phyloP scores from a whole-genome alignment of 306 rosid species.

The Arachis stenosperma region DNA sequence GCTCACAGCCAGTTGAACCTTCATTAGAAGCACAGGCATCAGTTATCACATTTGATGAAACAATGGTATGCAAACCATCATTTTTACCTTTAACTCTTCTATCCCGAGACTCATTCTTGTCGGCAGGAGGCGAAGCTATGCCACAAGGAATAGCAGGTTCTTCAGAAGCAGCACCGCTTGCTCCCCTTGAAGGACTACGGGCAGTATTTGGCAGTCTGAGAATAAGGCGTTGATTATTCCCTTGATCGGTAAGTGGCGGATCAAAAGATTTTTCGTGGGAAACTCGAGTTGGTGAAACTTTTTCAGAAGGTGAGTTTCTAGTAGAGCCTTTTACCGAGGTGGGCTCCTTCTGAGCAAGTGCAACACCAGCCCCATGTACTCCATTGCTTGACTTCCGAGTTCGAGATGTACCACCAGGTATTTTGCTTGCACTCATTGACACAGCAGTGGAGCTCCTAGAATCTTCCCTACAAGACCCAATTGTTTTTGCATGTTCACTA shows the following conservation, averaged over 20 bases:
- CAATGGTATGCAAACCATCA: constrained; percentile 54
- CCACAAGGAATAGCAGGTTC: constrained; percentile 54
- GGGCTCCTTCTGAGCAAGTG: constrained; percentile 65
- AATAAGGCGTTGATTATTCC: constrained; percentile 60
- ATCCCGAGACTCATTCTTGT: constrained; percentile 66
- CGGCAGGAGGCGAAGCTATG: constrained; percentile 72
- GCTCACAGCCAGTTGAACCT: constrained; percentile 51
- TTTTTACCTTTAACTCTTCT: constrained; percentile 52
- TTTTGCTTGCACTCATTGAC: constrained; percentile 60
- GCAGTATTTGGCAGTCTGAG: constrained; percentile 70
- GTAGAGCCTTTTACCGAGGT: constrained; percentile 44
- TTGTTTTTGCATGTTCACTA: constrained; percentile 69
- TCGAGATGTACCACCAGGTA: constrained; percentile 58
- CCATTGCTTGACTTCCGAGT: constrained; percentile 73
- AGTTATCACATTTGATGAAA: constrained; percentile 47
- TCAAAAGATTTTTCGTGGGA: constrained; percentile 65
- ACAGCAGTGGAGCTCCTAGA: constrained; percentile 81
- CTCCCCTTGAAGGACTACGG: constrained; percentile 73
- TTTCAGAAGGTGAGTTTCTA: constrained; percentile 56
- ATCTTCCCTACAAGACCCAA: constrained; percentile 74
- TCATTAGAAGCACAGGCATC: constrained; percentile 64
- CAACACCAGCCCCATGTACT: constrained; percentile 54
- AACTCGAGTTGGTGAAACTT: constrained; percentile 48
- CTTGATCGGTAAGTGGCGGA: constrained; percentile 55
- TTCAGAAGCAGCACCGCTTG: constrained; percentile 62